A percentile compares a stretch with the other conserved stretches of the same genome.
Evolutionary conservation across 169 alveolate genomes (phyloP).

Genomic region (Cryptosporidium andersoni): DNA sequence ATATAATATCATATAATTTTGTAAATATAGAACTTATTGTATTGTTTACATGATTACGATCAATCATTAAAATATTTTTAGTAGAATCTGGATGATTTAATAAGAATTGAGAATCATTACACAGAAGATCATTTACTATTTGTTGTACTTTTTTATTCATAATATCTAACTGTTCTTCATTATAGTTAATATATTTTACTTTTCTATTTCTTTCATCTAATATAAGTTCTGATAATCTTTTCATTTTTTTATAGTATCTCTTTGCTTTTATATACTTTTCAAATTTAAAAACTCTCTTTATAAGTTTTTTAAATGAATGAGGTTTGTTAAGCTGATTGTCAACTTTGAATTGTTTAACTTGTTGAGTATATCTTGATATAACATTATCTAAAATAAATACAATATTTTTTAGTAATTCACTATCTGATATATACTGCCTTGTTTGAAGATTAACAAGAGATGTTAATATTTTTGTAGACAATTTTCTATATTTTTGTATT

Average conservation of each 20-base stretch:
- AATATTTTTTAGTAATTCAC: slow-evolving; percentile 6
- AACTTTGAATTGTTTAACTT: slow-evolving; percentile 13
- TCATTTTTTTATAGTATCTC: slow-evolving; percentile 38
- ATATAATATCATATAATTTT: slow-evolving; percentile 17
- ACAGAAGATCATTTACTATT: slow-evolving; percentile 17
- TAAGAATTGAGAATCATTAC: background rate
- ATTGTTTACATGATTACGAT: slow-evolving; percentile 19
- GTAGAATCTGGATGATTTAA: background rate
- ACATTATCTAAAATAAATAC: slow-evolving; percentile 12
- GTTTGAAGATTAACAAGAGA: slow-evolving; percentile 4
- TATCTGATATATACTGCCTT: slow-evolving; percentile 20
- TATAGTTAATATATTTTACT: slow-evolving; percentile 12
- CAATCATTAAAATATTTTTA: background rate
- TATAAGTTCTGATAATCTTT: slow-evolving; percentile 19
- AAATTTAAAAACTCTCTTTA: slow-evolving; percentile 9
- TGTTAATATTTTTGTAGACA: slow-evolving; percentile 33
- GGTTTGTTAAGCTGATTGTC: slow-evolving; percentile 12
- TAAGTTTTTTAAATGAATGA: slow-evolving; percentile 6
- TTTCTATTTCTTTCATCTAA: slow-evolving; percentile 15
- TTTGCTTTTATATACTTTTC: slow-evolving; percentile 10
- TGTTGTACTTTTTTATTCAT: background rate
- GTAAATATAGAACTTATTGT: slow-evolving; percentile 5
- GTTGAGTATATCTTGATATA: slow-evolving; percentile 15
- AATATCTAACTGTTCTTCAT: background rate
- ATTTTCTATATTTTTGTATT: slow-evolving; percentile 30